These are phyloP conservation scores for Clarireedia paspali DNA, from an alignment of 2,329 filamentous ascomycete genomes.

Conservation along the genomic window DNA sequence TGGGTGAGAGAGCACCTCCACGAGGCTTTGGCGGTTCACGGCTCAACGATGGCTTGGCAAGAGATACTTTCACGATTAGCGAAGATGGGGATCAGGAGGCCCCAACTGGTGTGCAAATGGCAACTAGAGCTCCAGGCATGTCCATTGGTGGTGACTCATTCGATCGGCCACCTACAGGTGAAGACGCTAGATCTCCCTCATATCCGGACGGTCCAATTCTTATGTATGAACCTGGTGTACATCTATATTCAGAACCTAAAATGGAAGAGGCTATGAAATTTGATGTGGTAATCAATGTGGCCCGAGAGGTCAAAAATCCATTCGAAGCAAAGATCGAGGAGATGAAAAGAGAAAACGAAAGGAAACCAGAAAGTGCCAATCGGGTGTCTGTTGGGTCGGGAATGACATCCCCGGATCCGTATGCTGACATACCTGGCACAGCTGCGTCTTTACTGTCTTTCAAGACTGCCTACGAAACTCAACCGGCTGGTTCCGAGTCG, in stretches of 20 bases:
- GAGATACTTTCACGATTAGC: conserved; percentile 24
- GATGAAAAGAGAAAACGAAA: conserved; percentile 25
- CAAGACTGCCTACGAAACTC: conserved; percentile 53
- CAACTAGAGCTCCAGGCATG: conserved; percentile 41
- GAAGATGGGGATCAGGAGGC: conserved; percentile 35
- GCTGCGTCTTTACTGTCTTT: conserved; percentile 51
- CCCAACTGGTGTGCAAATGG: conserved; percentile 53
- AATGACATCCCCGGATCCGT: conserved; percentile 5
- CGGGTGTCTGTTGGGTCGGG: conserved; percentile 25
- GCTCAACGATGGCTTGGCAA: conserved; percentile 23
- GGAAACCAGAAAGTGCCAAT: conserved; percentile 24
- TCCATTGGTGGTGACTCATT: conserved; percentile 53
- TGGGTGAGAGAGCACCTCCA: conserved; percentile 36
- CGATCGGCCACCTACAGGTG: conserved; percentile 63
- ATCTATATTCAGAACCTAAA: conserved; percentile 72
- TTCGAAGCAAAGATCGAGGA: conserved; percentile 50
- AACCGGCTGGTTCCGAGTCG: conserved; percentile 26
- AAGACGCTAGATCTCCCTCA: conserved; percentile 72
- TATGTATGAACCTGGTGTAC: conserved; percentile 72
- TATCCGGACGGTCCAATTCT: conserved; percentile 77
- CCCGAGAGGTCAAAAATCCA: conserved; percentile 72
- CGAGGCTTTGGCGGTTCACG: conserved; percentile 21
- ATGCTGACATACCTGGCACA: conserved; percentile 36
- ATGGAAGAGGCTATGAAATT: conserved; percentile 70
- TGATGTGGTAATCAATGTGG: conserved; percentile 79